phyloP scores from a whole-genome alignment of 129 eudicot species.

The Chrysanthemum makinoi region DNA sequence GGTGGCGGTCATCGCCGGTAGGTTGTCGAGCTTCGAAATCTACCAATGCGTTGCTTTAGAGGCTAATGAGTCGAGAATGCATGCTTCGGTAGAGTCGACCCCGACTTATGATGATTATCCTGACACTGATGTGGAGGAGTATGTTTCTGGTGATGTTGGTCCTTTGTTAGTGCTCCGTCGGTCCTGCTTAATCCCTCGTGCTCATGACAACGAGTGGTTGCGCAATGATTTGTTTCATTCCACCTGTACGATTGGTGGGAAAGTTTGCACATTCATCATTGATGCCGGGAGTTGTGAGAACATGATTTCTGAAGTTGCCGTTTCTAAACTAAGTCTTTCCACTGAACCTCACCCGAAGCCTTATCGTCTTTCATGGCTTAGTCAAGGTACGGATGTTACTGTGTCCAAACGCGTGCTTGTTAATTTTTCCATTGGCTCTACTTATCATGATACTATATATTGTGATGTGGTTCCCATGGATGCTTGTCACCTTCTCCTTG shows the following conservation, averaged over 20 bases:
- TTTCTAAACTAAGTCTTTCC: not conserved
- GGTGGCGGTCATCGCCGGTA: not conserved
- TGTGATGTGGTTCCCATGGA: not conserved
- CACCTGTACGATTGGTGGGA: not conserved
- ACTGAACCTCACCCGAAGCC: not conserved
- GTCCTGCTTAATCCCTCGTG: not conserved
- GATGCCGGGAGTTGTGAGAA: constrained; percentile 18
- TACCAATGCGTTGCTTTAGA: not conserved
- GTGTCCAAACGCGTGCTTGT: not conserved
- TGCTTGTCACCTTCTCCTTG: not conserved
- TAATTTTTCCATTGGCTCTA: not conserved
- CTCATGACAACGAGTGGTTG: not conserved
- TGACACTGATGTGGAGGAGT: not conserved
- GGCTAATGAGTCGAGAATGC: not conserved
- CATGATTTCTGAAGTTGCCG: not conserved
- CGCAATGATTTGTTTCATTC: constrained; percentile 11
- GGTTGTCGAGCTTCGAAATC: not conserved
- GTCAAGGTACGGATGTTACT: not conserved
- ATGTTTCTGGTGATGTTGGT: constrained; percentile 6
- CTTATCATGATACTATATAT: not conserved
- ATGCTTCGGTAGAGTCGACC: too few relatives aligned
- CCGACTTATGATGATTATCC: constrained; percentile 1
- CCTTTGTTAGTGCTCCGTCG: not conserved
- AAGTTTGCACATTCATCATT: constrained; percentile 3
- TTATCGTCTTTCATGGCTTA: too few relatives aligned